phyloP scores from a whole-genome alignment of 1,139 yeast genomes.

The Pneumocystis jirovecii region DNA sequence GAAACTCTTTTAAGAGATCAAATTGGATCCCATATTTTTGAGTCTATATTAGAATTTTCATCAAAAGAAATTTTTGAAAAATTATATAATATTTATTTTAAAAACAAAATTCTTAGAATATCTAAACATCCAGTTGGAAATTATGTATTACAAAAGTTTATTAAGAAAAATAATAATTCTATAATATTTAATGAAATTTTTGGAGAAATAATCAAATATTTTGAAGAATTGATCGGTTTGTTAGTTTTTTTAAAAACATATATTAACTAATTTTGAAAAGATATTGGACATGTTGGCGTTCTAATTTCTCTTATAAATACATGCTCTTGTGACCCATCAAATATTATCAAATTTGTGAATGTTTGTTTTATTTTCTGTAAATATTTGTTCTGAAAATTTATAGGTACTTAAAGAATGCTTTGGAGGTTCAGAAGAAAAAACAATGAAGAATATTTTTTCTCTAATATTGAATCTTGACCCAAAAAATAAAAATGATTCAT shows the following conservation, averaged over 20 bases:
- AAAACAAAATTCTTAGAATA: slow-evolving; percentile 52
- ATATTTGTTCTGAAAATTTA: background rate
- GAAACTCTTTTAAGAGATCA: slow-evolving; percentile 75
- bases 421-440: background rate
- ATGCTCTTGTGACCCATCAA: background rate
- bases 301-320: background rate
- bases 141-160: slow-evolving; percentile 58
- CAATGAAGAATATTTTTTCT: background rate
- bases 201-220: slow-evolving; percentile 53
- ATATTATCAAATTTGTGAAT: background rate
- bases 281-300: background rate
- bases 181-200: slow-evolving; percentile 46
- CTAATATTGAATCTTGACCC: background rate
- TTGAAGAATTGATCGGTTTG: slow-evolving; percentile 24
- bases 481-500: background rate
- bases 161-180: slow-evolving; percentile 44
- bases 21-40: slow-evolving; percentile 82
- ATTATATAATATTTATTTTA: slow-evolving; percentile 56
- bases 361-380: background rate
- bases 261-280: background rate
- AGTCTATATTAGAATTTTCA: slow-evolving; percentile 48
- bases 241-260: background rate
- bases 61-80: slow-evolving; percentile 57
- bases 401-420: background rate
- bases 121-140: slow-evolving; percentile 73